Base-by-base conservation (phyloP, 805 yeast genomes). In the Scheffersomyces ergatensis region DNA sequence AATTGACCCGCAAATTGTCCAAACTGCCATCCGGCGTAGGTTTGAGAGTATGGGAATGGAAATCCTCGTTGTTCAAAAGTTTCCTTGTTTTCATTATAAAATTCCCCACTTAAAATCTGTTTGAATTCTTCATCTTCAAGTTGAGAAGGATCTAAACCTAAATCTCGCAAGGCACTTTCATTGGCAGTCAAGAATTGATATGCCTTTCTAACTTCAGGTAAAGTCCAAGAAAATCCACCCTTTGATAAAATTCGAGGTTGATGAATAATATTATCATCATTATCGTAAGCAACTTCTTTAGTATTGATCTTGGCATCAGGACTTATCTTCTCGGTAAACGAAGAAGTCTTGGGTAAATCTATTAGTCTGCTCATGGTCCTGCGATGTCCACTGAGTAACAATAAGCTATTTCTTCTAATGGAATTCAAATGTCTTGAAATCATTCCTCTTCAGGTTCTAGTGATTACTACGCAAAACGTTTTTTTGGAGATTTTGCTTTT, bases 1-100 rank as follows among this genome's bases (percentile, higher is more conserved):
- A 92, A 67, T 60, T 93, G 99, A 2, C 98, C 98, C 0, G 97
- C 97, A 78, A 92, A 92, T 48, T 78, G 80, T 2, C 99, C 98
- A 68, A 93, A 92, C 57, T 92, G 99, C 74, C 84, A 89, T 1
- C 99, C 99, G 1, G 98, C 96, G 61, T 92, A 92, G 0, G 92
- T 87, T 60, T 85, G 90, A 11, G 97, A 79, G 62, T 85, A 92
- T 0, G 99, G 98, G 49, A 78, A 79, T 1, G 85, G 74, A 36
- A 50, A 57, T 39, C 59, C 40, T 30, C 43, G 24, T 31, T 43
- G 23, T 26, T 42, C 33, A 48, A 57, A 44, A n/a, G 42, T 39
- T 11, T 43, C 42, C 5, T 72, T 69, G 14, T 66, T 65, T 17
- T 51, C 53, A 9, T 47, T 39, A 46, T 67, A 68, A 19, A 54